phyloP scores from a whole-genome alignment of 148 eudicot genomes.

The Agrostemma githago region DNA sequence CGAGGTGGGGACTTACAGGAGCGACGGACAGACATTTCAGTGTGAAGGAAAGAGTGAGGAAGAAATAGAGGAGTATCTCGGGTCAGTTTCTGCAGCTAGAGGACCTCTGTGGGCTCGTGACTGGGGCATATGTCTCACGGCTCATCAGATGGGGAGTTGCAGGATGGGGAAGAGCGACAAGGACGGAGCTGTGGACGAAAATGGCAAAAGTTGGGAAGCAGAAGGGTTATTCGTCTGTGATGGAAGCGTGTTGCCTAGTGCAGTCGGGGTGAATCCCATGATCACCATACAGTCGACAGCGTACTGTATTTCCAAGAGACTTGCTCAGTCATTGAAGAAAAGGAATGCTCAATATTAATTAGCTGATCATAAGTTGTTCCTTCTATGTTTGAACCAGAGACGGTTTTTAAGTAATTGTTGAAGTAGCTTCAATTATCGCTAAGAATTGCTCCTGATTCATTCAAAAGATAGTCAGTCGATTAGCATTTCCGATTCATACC shows the following conservation, averaged over 20 bases:
- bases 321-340: conserved; percentile 40
- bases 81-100: conserved; percentile 35
- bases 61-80: conserved; percentile 54
- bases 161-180: conserved; percentile 53
- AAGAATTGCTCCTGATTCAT: no score
- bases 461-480: no score
- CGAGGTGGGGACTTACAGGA: conserved; percentile 70
- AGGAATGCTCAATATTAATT: conserved; percentile 5
- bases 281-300: conserved; percentile 76
- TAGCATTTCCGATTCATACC: no score
- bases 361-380: neutral
- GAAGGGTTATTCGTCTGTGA: conserved; percentile 71
- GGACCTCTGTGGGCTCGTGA: conserved; percentile 38
- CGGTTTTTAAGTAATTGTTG: no score
- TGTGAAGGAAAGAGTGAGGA: conserved; percentile 37
- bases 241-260: conserved; percentile 64
- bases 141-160: conserved; percentile 92
- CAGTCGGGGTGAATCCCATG: conserved; percentile 92
- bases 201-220: conserved; percentile 86
- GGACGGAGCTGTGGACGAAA: conserved; percentile 65
- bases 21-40: conserved; percentile 51
- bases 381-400: neutral
- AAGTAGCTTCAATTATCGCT: no score
- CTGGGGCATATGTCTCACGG: conserved; percentile 58
- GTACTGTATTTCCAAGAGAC: conserved; percentile 54